Base-by-base conservation (phyloP, 306 rosid species). In the Trifolium pratense region DNA sequence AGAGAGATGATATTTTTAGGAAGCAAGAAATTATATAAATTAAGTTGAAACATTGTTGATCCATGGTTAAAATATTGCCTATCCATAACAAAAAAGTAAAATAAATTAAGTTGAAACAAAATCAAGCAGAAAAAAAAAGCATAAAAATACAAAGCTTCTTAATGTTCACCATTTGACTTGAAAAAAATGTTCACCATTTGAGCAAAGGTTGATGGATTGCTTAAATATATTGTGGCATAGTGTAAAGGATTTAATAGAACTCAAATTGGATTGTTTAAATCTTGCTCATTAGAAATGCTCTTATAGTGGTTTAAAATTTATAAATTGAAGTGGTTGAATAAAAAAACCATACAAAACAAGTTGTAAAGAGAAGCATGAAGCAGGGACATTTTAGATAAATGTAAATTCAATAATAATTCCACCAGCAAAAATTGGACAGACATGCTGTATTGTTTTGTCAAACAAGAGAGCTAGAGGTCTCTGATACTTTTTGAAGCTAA, bases 351-450 rank as follows among this genome's bases (percentile, higher is more conserved):
- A n/a, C n/a, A n/a, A n/a, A n/a, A n/a, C n/a, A 51, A 14, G 25
- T 15, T 16, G 45, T 17, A 62, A 64, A 40, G 53, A 71, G 36
- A 71, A 43, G 3, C 39, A 43, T 23, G 32, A 67, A 48, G 51
- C 57, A 66, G 11, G 56, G 59, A 8, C 29, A 11, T 52, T 51
- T 32, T 34, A 21, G 21, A 18, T 29, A 61, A 37, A 67, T 2
- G 61, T 74, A 5, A 71, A 48, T 32, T 21, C 11, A 71, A 63
- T 17, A 74, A 29, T 40, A 53, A 45, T 5, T 62, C 55, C 25
- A 75, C 46, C 6, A 23, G 37, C 37, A 71, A 75, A 80, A 80
- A 68, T 68, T 58, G 83, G 48, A 72, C 16, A 37, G 37, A 40
- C 3, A 11, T 36, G 79, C 29, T 56, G 64, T 61, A 66, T 6